Evolutionary conservation across 2,329 filamentous ascomycete species (phyloP).

Genomic region (Proliferodiscus dingleyae): DNA sequence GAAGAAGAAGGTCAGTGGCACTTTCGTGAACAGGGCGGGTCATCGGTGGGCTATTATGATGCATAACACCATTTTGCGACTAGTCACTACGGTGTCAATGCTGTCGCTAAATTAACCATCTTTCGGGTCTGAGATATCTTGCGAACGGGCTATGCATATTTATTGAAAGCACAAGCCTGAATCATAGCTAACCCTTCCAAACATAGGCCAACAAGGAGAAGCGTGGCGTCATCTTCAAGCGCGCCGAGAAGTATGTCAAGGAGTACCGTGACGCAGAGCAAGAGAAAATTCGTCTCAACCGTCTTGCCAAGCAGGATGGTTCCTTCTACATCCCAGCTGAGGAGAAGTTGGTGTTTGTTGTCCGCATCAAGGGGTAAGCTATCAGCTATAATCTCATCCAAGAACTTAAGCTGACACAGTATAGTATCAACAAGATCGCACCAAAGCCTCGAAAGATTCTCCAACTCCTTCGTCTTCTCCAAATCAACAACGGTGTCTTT

Average conservation of each 20-base stretch:
- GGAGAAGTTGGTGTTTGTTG: slow-evolving; percentile 93
- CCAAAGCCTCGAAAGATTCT: slow-evolving; percentile 99
- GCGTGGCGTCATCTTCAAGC: slow-evolving; percentile 98
- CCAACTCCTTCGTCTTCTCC: slow-evolving; percentile 96
- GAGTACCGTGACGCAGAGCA: slow-evolving; percentile 98
- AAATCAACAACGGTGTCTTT: slow-evolving; percentile 99
- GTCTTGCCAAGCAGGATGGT: slow-evolving; percentile 85
- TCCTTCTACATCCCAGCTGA: slow-evolving; percentile 92
- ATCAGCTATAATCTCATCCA: slow-evolving; percentile 2
- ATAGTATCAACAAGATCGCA: slow-evolving; percentile 99
- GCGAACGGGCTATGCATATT: slow-evolving; percentile 22
- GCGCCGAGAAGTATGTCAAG: slow-evolving; percentile 99
- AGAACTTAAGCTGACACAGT: slow-evolving; percentile 14
- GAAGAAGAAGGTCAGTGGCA: slow-evolving; percentile 70
- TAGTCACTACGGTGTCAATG: slow-evolving; percentile 84
- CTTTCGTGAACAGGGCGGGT: slow-evolving; percentile 27
- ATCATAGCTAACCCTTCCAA: slow-evolving; percentile 35
- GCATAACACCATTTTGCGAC: slow-evolving; percentile 82
- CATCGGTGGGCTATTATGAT: slow-evolving; percentile 60
- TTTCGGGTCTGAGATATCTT: slow-evolving; percentile 86
- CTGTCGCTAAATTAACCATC: slow-evolving; percentile 98
- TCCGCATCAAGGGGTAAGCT: slow-evolving; percentile 93
- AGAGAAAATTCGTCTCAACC: slow-evolving; percentile 92
- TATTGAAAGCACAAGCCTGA: slow-evolving; percentile 10
- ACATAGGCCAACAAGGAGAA: slow-evolving; percentile 95